Base-by-base conservation (phyloP, 2,329 filamentous ascomycete genomes). In the Calonectria naviculata region DNA sequence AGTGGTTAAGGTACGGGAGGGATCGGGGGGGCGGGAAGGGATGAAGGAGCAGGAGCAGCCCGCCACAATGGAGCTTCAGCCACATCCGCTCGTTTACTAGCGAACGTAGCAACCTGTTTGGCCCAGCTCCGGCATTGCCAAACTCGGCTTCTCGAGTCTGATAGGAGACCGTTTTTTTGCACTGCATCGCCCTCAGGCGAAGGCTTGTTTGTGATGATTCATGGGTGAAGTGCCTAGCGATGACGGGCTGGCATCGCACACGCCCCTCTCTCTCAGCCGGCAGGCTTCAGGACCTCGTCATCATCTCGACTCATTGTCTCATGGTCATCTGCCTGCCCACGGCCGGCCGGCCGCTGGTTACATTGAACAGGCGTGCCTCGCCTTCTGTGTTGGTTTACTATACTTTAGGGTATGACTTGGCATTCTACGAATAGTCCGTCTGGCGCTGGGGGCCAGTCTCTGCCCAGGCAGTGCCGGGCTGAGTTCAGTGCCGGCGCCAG, bases 61-160 rank as follows among this genome's bases (percentile, higher is more conserved):
- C 56, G 56, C 56, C 56, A 61, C 56, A 61, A 15, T 24, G 36
- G 56, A 56, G 56, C 56, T 42, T 28, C 56, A 61, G 56, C 56
- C 56, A 61, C 56, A 61, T 24, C 15, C 24, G 19, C 8, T 28
- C 17, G 24, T 21, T 31, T 52, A 13, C 24, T 7, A 28, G 17
- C 29, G 19, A 3, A 1, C 13, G 29, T 6, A 13, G n/a, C 26
- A 15, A 24, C 31, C 17, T 34, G 34, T 36, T 56, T 56, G 52
- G 52, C 31, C 31, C 31, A 38, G 31, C 52, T 56, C 21, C 13
- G n/a, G n/a, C n/a, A 38, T 56, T 56, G 31, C 31, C n/a, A 56
- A 36, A n/a, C 34, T 21, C 13, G 19, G 29, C 5, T 56, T n/a
- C 52, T 15, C 19, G 6, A 38, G 52, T 36, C 34, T 56, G 52